Base-by-base conservation (phyloP, 768 basidiomycete genomes). In the Xerocomellus chrysenteron region DNA sequence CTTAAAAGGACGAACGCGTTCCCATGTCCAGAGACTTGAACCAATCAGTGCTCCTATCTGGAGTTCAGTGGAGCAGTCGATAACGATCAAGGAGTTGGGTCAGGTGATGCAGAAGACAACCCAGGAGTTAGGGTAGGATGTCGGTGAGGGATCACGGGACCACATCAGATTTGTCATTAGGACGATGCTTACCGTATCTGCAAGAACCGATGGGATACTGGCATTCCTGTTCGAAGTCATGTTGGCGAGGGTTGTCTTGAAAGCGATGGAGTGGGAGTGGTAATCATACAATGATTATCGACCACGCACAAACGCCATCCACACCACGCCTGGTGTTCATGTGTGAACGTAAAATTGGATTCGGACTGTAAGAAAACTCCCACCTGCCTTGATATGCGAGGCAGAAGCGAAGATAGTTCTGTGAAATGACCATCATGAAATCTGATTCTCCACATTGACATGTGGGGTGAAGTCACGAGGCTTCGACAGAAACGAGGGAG, bases 391-490 rank as follows among this genome's bases (percentile, higher is more conserved):
- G 63, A 65, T 53, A 68, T 68, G 66, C 60, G 56, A 65, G 63
- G 60, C 51, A 59, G 53, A 59, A 64, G 57, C 57, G 48, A 68
- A 50, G 52, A 54, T 56, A 61, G 47, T 44, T 56, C 10, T 50
- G 56, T 56, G 63, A 61, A 62, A 68, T 68, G 64, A 60, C 19
- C 19, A 47, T 50, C 32, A 48, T 54, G 52, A 14, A 36, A 65
- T 58, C 60, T 60, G 67, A 70, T 69, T 59, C 70, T 68, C 66
- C 61, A 56, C 68, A 53, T 5, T 7, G 28, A 28, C 61, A 47
- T 59, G 65, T 59, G 70, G 68, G 65, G 70, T 56, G 58, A 30
- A 50, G 62, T 61, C 65, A 69, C 53, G 64, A 52, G 61, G 54
- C 0, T 35, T 54, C 14, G 50, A 37, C 24, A 7, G 26, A 56